phyloP scores from a whole-genome alignment of 441 rosid genomes.

The Euphorbia celastroides region DNA sequence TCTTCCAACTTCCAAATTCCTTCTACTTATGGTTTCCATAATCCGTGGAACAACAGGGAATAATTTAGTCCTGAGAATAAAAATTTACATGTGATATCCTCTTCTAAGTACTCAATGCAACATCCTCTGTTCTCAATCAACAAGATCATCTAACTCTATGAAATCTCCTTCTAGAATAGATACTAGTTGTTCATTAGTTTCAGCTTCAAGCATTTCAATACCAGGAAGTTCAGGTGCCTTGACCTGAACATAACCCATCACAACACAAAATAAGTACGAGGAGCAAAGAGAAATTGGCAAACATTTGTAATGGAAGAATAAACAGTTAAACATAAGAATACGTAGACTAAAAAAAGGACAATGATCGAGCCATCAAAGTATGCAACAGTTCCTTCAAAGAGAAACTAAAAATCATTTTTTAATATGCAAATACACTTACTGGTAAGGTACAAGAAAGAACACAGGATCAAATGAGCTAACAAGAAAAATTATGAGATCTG shows the following conservation, averaged over 20 bases:
- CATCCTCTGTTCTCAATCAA: constrained; percentile 16
- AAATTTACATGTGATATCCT: constrained; percentile 7
- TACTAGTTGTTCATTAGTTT: constrained; percentile 10
- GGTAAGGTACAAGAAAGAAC: neutral
- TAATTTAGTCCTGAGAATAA: constrained; percentile 7
- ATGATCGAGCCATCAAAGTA: neutral
- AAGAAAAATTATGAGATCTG: neutral
- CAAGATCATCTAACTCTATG: constrained; percentile 45
- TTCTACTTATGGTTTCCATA: constrained; percentile 1
- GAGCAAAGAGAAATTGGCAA: neutral
- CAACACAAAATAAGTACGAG: constrained; percentile 7
- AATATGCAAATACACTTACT: neutral
- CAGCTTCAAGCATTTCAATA: constrained; percentile 16
- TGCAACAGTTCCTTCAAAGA: neutral
- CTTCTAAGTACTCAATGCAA: constrained; percentile 6
- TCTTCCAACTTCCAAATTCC: neutral
- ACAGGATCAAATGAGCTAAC: neutral
- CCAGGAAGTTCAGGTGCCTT: constrained; percentile 21
- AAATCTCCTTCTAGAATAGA: constrained; percentile 39
- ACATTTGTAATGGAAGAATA: neutral
- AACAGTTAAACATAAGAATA: neutral
- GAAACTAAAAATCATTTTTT: neutral
- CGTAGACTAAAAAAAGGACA: neutral
- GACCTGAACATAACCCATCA: constrained; percentile 28
- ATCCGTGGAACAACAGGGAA: constrained; percentile 13